Evolutionary conservation across 2,329 filamentous ascomycete genomes (phyloP).

Genomic region (Claviceps paspali): DNA sequence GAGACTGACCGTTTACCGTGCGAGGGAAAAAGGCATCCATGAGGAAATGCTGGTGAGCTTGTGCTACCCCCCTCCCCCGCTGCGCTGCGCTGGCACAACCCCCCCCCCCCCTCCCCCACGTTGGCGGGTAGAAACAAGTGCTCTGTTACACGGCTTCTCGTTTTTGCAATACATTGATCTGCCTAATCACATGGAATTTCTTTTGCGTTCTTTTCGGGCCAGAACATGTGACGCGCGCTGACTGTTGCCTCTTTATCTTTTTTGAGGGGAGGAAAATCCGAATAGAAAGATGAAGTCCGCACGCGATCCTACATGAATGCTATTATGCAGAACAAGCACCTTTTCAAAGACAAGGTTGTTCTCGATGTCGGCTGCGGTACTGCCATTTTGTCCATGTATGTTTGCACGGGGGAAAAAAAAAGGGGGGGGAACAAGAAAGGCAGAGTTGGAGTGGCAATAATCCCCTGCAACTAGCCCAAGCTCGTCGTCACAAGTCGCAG

Average conservation of each 20-base stretch:
- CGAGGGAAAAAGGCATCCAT: slow-evolving; percentile 61
- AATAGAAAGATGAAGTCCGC: slow-evolving; percentile 92
- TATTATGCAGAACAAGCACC: slow-evolving; percentile 93
- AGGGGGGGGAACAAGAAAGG: not conserved
- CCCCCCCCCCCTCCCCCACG: no score
- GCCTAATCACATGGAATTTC: no score
- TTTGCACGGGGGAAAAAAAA: slow-evolving; percentile 7
- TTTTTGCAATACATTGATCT: not conserved
- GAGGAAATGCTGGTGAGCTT: slow-evolving; percentile 89
- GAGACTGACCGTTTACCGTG: not conserved
- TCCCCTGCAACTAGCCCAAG: not conserved
- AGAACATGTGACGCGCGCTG: not conserved
- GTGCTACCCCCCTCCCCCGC: slow-evolving; percentile 9
- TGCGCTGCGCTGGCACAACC: not conserved
- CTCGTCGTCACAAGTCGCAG: no score
- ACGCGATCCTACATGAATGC: slow-evolving; percentile 94
- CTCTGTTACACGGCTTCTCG: slow-evolving; percentile 3
- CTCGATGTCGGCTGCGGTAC: slow-evolving; percentile 97
- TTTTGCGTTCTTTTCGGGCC: not conserved
- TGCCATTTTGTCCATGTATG: slow-evolving; percentile 94
- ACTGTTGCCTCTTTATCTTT: not conserved
- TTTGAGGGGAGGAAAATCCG: not conserved
- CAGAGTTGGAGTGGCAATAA: not conserved
- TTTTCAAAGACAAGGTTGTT: slow-evolving; percentile 70
- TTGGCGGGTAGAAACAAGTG: not conserved